Base-by-base conservation (phyloP, 371 early-diverging fungal genomes). In the Haplosporangium sp. region DNA sequence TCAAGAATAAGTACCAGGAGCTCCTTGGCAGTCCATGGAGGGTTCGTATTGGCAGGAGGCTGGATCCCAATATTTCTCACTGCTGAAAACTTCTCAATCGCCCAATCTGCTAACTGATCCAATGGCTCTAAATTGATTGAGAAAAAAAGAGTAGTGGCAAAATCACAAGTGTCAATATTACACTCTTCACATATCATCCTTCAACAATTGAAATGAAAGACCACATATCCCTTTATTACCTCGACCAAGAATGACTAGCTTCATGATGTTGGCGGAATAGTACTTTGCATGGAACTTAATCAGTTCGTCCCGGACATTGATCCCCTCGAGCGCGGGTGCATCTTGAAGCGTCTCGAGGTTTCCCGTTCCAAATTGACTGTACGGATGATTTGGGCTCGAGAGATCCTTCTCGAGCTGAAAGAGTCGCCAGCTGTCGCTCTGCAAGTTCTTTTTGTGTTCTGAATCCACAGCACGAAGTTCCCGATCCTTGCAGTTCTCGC, bases 241-340 rank as follows among this genome's bases (percentile, higher is more conserved):
- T 83, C 92, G 87, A 11, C 99, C 99, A 21, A 95, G 81, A 21
- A 98, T 87, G 51, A 93, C 95, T n/a, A 97, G 86, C 73, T 92
- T 93, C 98, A 98, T 98, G 42, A 95, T 92, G 74, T 98, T 96
- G 18, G 98, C 92, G 37, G 95, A 95, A 77, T 98, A 98, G 81
- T 94, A 95, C 54, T 84, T 82, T 16, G 89, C 87, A 74, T 98
- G 94, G 72, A 97, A 97, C 57, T 96, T 90, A 48, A 98, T 80
- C 29, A 97, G 83, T 63, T 91, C 90, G 37, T 90, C 87, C n/a
- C 97, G 89, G 50, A 96, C 89, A 77, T 98, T 91, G 45, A 95
- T 79, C 2, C 95, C 95, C 43, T 86, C 84, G 2, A 62, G 55
- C 18, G 85, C 83, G 0, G 98, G 96, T 5, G 84, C 82, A n/a